Conservation (phyloP, 2,329 filamentous ascomycete genomes). For the Aureobasidium sp. region DNA sequence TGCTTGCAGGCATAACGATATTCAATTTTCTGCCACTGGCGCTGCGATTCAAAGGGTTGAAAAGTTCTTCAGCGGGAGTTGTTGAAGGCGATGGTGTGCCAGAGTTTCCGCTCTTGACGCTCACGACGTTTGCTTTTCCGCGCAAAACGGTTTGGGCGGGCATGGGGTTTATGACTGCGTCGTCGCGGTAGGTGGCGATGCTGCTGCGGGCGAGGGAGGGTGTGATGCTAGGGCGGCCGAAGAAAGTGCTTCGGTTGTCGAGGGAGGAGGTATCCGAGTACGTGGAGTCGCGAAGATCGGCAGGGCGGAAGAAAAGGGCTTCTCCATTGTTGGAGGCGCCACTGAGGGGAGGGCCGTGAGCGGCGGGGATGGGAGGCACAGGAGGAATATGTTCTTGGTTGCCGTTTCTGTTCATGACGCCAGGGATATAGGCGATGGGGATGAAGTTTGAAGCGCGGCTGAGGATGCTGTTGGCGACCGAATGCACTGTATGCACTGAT, state of each 20-base stretch:
- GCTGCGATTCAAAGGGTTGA: constrained; percentile 26
- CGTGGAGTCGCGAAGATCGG: constrained; percentile 81
- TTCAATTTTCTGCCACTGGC: constrained; percentile 18
- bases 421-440: constrained; percentile 97
- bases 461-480: constrained; percentile 89
- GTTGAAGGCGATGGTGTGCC: constrained; percentile 31
- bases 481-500: constrained; percentile 78
- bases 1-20: constrained; percentile 35
- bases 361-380: constrained; percentile 78
- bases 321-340: constrained; percentile 48
- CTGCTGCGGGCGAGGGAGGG: constrained; percentile 43
- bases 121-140: constrained; percentile 86
- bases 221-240: constrained; percentile 39
- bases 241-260: constrained; percentile 35
- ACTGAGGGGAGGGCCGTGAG: constrained; percentile 41
- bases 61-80: constrained; percentile 42
- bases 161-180: constrained; percentile 68
- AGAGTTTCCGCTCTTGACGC: constrained; percentile 65
- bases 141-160: constrained; percentile 81
- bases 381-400: constrained; percentile 61
- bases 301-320: constrained; percentile 88
- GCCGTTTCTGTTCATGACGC: constrained; percentile 75
- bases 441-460: constrained; percentile 98
- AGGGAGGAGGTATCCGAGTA: constrained; percentile 64
- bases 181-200: constrained; percentile 87